Evolutionary conservation across 108 stramenopile genomes (phyloP).

Genomic region (Seminavis robusta): DNA sequence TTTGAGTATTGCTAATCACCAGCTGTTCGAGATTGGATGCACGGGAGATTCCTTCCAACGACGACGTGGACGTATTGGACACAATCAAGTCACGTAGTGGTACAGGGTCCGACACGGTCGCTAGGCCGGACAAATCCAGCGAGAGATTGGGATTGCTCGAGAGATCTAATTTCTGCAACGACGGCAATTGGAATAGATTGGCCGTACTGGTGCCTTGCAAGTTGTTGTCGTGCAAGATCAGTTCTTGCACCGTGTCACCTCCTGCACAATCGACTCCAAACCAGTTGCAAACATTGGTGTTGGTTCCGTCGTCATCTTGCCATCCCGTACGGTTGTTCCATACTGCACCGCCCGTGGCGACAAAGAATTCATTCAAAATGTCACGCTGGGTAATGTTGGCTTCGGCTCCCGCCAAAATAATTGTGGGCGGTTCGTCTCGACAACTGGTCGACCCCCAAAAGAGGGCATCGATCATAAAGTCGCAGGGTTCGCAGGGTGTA

Average conservation of each 20-base stretch:
- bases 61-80: too few species aligned
- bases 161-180: conserved; percentile 53
- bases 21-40: conserved; percentile 53
- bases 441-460: conserved; percentile 34
- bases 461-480: conserved; percentile 43
- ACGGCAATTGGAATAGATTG: conserved; percentile 50
- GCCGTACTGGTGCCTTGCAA: conserved; percentile 50
- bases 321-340: conserved; percentile 59
- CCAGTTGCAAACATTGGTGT: conserved; percentile 51
- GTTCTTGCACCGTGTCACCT: conserved; percentile 44
- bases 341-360: conserved; percentile 45
- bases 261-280: conserved; percentile 63
- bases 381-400: too few species aligned
- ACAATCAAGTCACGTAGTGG: too few species aligned
- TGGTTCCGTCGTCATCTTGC: conserved; percentile 32
- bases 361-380: conserved; percentile 46
- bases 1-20: too few species aligned
- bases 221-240: conserved; percentile 45
- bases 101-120: too few species aligned
- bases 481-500: conserved; percentile 45
- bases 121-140: too few species aligned
- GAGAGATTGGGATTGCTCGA: conserved; percentile 56
- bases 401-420: conserved; percentile 23
- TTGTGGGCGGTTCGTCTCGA: conserved; percentile 27
- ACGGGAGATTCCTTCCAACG: conserved; percentile 52